Percentiles rank a stretch among this genome's conserved stretches.
phyloP scores from a whole-genome alignment of 768 basidiomycete species.

The Arthromyces matolae region DNA sequence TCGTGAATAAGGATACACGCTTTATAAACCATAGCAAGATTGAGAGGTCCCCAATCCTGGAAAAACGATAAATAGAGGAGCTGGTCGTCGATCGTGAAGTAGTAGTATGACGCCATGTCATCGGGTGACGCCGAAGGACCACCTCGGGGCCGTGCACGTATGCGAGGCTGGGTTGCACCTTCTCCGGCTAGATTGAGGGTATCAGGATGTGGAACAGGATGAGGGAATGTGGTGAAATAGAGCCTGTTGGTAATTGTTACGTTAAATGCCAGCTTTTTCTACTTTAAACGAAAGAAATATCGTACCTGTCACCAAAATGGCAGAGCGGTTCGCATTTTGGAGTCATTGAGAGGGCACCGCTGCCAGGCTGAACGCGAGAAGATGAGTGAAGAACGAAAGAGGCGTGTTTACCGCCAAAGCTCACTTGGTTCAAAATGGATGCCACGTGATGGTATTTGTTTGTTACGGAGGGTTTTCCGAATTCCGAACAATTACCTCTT shows the following conservation, averaged over 20 bases:
- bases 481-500: neutral
- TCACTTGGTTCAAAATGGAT: constrained; percentile 16
- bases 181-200: constrained; percentile 59
- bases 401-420: constrained; percentile 19
- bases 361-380: constrained; percentile 14
- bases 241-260: constrained; percentile 44
- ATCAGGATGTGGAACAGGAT: constrained; percentile 65
- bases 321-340: constrained; percentile 73
- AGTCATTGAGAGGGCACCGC: constrained; percentile 31
- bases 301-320: constrained; percentile 74
- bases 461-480: constrained; percentile 11
- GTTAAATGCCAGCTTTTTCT: constrained; percentile 11
- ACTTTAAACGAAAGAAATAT: constrained; percentile 9
- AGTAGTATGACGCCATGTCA: constrained; percentile 76
- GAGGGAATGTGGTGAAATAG: constrained; percentile 86
- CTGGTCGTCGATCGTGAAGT: constrained; percentile 91
- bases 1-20: constrained; percentile 90
- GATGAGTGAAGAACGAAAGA: constrained; percentile 21
- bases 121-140: constrained; percentile 68
- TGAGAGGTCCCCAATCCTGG: constrained; percentile 91
- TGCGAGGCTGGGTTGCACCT: constrained; percentile 50
- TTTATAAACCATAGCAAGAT: constrained; percentile 90
- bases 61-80: constrained; percentile 91
- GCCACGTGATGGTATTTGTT: constrained; percentile 21
- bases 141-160: constrained; percentile 57